A percentile compares a stretch with the other conserved stretches of the same genome.
These are phyloP conservation scores for Syzygium aromaticum DNA, from an alignment of 345 rosid species.

Conservation along the genomic window DNA sequence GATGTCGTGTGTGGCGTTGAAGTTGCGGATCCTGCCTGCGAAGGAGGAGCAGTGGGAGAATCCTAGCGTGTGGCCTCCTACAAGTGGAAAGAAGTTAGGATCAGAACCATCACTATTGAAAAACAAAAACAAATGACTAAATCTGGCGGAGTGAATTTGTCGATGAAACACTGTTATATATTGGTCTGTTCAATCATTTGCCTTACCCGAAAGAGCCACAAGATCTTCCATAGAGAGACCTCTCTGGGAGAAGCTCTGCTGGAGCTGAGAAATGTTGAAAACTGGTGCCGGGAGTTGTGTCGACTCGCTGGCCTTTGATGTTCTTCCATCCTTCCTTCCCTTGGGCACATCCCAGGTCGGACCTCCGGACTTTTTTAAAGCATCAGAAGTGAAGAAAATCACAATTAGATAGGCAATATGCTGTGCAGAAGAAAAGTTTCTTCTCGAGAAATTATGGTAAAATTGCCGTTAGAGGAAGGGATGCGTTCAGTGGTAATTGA, in stretches of 20 bases:
- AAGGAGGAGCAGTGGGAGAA: conserved; percentile 88
- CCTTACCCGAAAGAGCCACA: conserved; percentile 67
- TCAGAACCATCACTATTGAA: neutral
- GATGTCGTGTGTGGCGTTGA: conserved; percentile 40
- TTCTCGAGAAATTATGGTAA: neutral
- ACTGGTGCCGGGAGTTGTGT: conserved; percentile 73
- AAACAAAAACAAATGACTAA: conserved; percentile 9
- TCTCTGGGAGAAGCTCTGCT: conserved; percentile 72
- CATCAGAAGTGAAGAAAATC: neutral
- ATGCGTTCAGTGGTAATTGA: neutral
- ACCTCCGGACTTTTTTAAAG: conserved; percentile 58
- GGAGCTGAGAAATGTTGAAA: conserved; percentile 67
- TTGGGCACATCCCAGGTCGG: conserved; percentile 89
- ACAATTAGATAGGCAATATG: neutral
- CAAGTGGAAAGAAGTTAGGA: neutral
- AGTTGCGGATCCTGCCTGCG: conserved; percentile 71
- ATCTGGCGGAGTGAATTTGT: neutral
- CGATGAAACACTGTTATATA: neutral
- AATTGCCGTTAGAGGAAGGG: neutral
- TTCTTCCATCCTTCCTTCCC: conserved; percentile 84
- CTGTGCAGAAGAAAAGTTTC: neutral
- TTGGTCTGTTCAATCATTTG: neutral
- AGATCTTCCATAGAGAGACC: conserved; percentile 73
- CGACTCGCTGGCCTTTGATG: conserved; percentile 75
- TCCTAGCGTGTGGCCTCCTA: conserved; percentile 88